Percentiles rank a stretch among this genome's conserved stretches.
phyloP scores from a whole-genome alignment of 2,329 filamentous ascomycete species.

The Penicillium aurantiogriseum region DNA sequence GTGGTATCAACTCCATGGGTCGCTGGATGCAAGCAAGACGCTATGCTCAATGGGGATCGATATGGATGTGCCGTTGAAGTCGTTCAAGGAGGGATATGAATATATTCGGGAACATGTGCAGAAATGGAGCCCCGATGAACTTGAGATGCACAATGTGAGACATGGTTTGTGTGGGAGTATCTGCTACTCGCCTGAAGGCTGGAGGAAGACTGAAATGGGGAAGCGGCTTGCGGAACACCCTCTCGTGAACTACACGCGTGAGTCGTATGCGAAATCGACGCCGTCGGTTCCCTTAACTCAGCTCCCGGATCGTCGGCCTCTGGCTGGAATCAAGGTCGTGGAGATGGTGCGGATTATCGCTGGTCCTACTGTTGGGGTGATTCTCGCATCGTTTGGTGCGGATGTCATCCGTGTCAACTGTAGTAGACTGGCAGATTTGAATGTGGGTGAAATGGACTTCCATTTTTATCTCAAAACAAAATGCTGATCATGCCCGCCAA shows the following conservation, averaged over 20 bases:
- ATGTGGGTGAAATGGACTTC: constrained; percentile 15
- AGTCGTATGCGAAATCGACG: constrained; percentile 37
- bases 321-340: constrained; percentile 52
- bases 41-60: constrained; percentile 50
- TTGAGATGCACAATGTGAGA: constrained; percentile 44
- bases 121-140: constrained; percentile 41
- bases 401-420: constrained; percentile 50
- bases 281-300: constrained; percentile 30
- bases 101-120: constrained; percentile 32
- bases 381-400: constrained; percentile 47
- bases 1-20: constrained; percentile 55
- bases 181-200: constrained; percentile 46
- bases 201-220: constrained; percentile 47
- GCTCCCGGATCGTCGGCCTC: constrained; percentile 14
- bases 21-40: constrained; percentile 45
- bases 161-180: constrained; percentile 47
- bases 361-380: constrained; percentile 44
- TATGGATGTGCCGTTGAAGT: constrained; percentile 19
- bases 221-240: constrained; percentile 44
- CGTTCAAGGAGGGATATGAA: constrained; percentile 18
- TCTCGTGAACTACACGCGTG: constrained; percentile 42
- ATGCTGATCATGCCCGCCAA: background rate
- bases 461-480: background rate
- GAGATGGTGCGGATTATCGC: constrained; percentile 43
- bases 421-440: constrained; percentile 39